Evolutionary conservation across 2,329 filamentous ascomycete genomes (phyloP).

Genomic region (Fusarium zealandicum): DNA sequence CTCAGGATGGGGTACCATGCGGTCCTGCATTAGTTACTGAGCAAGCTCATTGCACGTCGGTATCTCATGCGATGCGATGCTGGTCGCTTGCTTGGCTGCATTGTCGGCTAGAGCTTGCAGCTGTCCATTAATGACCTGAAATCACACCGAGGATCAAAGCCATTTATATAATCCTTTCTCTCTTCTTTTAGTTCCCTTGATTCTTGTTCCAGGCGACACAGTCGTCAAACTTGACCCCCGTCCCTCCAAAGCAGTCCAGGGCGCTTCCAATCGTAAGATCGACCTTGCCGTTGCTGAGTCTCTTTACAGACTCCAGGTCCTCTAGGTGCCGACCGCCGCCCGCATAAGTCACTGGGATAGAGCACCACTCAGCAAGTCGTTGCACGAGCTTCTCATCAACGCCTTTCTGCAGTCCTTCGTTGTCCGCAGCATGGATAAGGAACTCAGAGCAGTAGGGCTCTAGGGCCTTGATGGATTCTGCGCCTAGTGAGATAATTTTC

Average conservation of each 20-base stretch:
- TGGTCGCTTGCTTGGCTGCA: slow-evolving; percentile 19
- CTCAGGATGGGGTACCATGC: slow-evolving; percentile 11
- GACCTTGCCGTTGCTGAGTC: slow-evolving; percentile 79
- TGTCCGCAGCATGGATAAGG: slow-evolving; percentile 95
- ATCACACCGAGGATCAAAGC: neutral
- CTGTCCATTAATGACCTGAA: neutral
- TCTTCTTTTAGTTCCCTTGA: slow-evolving; percentile 43
- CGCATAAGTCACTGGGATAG: slow-evolving; percentile 93
- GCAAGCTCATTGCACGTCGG: slow-evolving; percentile 2
- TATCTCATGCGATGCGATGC: slow-evolving; percentile 14
- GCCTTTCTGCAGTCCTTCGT: slow-evolving; percentile 90
- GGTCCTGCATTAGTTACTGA: slow-evolving; percentile 23
- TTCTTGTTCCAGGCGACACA: slow-evolving; percentile 85
- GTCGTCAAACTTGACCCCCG: slow-evolving; percentile 84
- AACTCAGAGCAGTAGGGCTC: slow-evolving; percentile 97
- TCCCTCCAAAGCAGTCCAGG: slow-evolving; percentile 92
- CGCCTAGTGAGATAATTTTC: slow-evolving; percentile 17
- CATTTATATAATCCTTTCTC: slow-evolving; percentile 5
- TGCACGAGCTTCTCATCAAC: slow-evolving; percentile 86
- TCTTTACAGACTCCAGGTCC: slow-evolving; percentile 83
- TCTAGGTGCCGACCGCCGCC: slow-evolving; percentile 85
- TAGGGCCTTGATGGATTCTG: slow-evolving; percentile 80
- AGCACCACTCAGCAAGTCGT: slow-evolving; percentile 83
- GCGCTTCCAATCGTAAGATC: slow-evolving; percentile 97
- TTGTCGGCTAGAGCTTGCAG: slow-evolving; percentile 7